Percentiles rank a stretch among this genome's conserved stretches.
Conservation (phyloP, 768 basidiomycete species). For the Rhodocollybia butyracea region DNA sequence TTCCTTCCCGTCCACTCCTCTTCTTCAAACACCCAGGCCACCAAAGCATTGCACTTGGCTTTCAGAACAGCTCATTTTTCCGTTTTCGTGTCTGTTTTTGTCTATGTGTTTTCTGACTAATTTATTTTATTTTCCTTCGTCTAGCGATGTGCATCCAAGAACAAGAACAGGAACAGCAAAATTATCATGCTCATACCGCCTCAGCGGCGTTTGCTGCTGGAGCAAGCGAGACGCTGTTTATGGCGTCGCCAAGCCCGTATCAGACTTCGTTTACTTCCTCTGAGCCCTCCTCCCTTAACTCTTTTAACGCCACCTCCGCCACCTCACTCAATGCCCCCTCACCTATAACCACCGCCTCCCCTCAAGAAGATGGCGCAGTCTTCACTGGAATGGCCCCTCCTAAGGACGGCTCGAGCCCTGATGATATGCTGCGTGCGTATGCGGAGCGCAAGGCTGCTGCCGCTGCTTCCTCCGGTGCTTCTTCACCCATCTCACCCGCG, state of each 20-base stretch:
- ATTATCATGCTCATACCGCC: too few species aligned
- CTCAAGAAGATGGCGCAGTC: not conserved
- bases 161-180: slow-evolving; percentile 4
- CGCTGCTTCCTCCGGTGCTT: too few species aligned
- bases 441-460: slow-evolving; percentile 39
- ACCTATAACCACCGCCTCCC: not conserved
- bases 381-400: slow-evolving; percentile 8
- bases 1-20: too few species aligned
- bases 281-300: not conserved
- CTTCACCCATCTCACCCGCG: too few species aligned
- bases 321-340: slow-evolving; percentile 14
- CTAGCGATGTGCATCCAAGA: slow-evolving; percentile 73
- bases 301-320: slow-evolving; percentile 12
- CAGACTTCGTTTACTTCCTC: slow-evolving; percentile 6
- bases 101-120: too few species aligned
- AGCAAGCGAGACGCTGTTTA: slow-evolving; percentile 22
- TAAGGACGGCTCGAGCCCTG: slow-evolving; percentile 30
- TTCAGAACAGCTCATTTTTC: too few species aligned
- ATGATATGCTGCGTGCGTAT: slow-evolving; percentile 76
- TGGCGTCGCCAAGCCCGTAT: slow-evolving; percentile 45
- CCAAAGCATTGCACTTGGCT: too few species aligned
- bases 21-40: too few species aligned
- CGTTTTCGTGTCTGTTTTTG: too few species aligned
- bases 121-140: slow-evolving; percentile 3
- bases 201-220: too few species aligned